Base-by-base conservation (phyloP, 2,329 filamentous ascomycete genomes). In the Penicillium sp. region DNA sequence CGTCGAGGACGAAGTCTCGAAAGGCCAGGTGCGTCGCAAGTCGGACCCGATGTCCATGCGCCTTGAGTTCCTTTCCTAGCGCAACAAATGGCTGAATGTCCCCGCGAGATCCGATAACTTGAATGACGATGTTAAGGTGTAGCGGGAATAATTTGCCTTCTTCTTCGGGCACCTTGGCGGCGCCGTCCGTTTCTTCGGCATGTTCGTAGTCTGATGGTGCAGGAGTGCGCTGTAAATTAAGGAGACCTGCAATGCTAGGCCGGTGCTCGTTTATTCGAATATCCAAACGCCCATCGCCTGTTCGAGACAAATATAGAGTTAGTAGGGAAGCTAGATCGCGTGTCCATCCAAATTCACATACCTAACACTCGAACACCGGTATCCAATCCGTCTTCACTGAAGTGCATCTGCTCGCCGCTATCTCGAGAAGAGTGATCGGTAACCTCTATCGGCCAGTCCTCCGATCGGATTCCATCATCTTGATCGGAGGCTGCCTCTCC, bases 11-110 rank as follows among this genome's bases (percentile, higher is more conserved):
- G 65, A 92, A 90, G 0, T 79, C 74, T 63, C 86, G 81, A 68
- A 93, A 93, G 1, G 82, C 86, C 3, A 84, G 75, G 68, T 93
- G 90, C 0, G 90, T 93, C 10, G 89, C 90, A 51, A 93, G 78
- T 48, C 90, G 85, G 2, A 93, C 86, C n/a, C 90, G 83, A 71
- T 93, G 90, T 5, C 87, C 86, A 68, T 90, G 88, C 12, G 85
- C 80, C 62, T 88, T 86, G 31, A 92, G 73, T 0, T 85, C 83
- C 65, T 88, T 84, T 1, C 88, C 89, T 1, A 92, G 73, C 0
- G 89, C 88, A 22, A 91, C 79, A 65, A 92, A 92, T 0, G 90
- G 90, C 72, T 92, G 90, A 1, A 92, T 88, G 70, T 92, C 89
- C 45, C 89, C 90, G 28, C 90, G 81, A 8, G 88, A 90, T 5